Evolutionary conservation across 768 basidiomycete genomes (phyloP), one percentile per base, ranked within the genome.

Genomic region (Paxillus involutus): DNA sequence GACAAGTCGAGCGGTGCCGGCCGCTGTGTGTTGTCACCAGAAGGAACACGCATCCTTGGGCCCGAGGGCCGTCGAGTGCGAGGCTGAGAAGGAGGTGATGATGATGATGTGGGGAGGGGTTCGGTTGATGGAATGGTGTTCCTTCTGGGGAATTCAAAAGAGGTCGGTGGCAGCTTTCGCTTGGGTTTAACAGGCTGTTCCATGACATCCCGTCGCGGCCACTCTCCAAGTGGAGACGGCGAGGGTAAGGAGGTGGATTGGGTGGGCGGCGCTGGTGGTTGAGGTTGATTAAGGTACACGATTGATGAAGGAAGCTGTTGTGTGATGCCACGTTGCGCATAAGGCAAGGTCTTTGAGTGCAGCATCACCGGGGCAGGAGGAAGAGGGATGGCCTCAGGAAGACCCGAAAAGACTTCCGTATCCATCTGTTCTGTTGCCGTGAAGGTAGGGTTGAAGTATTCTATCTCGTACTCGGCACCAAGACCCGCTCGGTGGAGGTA

Each of bases 161-260:
- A 47, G 11, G 56, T 62, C 6, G 64, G 59, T 6, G 54, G 52
- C n/a, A 55, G 12, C 44, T 41, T 59, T 45, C 51, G 50, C 40
- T 42, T 66, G 19, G 12, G 30, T 24, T 53, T 63, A 51, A 55
- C 52, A 46, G 73, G 65, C 24, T 55, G 56, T 43, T 63, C 57
- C 66, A 70, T 63, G 39, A 63, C 41, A 57, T 83, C 75, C 11
- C 63, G 59, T 19, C 78, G 77, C 36, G 82, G 84, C 83, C 84
- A 84, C 33, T 80, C 68, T 16, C 81, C 80, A 1, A 85, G 66
- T 3, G 78, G 80, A 26, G 77, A 71, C 30, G 80, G 76, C 13
- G 73, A 71, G 13, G 73, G 66, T 50, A 51, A 19, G 48, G 59
- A 54, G 41, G 5, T 33, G 52, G 56, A 55, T 44, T 57, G 51